Base-by-base conservation (phyloP, 345 rosid species). In the Erysimum cheiranthoides region DNA sequence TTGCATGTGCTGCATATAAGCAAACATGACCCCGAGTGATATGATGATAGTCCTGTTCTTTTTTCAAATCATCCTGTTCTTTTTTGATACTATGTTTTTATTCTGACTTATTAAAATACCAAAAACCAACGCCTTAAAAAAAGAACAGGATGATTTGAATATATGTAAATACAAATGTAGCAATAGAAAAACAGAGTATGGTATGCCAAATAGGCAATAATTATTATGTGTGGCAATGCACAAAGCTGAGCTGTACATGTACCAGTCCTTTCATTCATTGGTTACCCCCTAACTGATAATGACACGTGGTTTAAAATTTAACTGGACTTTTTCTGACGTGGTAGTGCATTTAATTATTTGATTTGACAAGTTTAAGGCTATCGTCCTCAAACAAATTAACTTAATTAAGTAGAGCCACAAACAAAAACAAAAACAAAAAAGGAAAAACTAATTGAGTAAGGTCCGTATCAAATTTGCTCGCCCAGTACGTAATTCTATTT, bases 221-320 rank as follows among this genome's bases (percentile, higher is more conserved):
- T 51, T 18, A 53, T 73, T 35, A 62, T 62, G 62, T 73, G 70
- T 73, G 70, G 69, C 61, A 39, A 50, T 46, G 61, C 53, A 39
- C 61, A 73, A 63, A n/a, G 70, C 70, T 73, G 77, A 73, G 30
- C 78, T 73, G 78, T 40, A 73, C 36, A 42, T 42, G 54, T 31
- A 73, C 71, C 71, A 32, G 8, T 54, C 71, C 56, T 65, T 45
- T 38, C 46, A 13, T 65, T 65, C 78, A 74, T 74, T 74, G 78
- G 77, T 52, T 73, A 51, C 10, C 31, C 18, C 50, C 53, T 28
- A 16, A 38, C 10, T 38, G 52, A 53, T 32, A 42, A 16, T 64
- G 56, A 53, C 77, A 74, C 66, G 66, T 56, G 27, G 49, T 38
- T 21, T 14, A 1, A n/a, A 8, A 14, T 10, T 52, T 13, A 17